Evolutionary conservation across 2,329 filamentous ascomycete species (phyloP).

Genomic region (Fusarium haematococcum): DNA sequence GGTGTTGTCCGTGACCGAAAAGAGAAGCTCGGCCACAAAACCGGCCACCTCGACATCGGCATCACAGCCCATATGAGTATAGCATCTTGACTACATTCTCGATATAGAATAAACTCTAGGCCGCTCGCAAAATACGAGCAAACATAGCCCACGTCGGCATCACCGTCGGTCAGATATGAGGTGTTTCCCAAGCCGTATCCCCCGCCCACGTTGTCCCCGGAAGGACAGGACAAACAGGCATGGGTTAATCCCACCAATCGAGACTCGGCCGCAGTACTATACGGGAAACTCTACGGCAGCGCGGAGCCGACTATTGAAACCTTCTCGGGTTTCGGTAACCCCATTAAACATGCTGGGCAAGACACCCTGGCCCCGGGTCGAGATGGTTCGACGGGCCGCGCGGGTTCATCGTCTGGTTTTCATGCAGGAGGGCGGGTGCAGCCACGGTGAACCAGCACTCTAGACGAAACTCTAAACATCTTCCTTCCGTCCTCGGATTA

Average conservation of each 20-base stretch:
- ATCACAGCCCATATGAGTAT: background rate
- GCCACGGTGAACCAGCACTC: background rate
- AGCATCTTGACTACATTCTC: background rate
- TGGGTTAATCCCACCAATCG: constrained; percentile 1
- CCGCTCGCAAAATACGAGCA: background rate
- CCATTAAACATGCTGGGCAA: background rate
- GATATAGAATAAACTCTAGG: background rate
- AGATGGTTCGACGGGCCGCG: background rate
- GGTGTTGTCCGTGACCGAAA: background rate
- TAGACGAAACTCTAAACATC: constrained; percentile 3
- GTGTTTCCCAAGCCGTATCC: background rate
- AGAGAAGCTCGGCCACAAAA: background rate
- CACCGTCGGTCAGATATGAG: background rate
- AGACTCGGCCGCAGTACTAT: background rate
- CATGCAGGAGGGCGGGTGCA: background rate
- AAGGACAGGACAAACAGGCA: background rate
- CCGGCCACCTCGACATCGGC: background rate
- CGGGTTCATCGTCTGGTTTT: constrained; percentile 2
- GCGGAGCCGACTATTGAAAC: background rate
- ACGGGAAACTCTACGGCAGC: background rate
- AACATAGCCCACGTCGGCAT: background rate
- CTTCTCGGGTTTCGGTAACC: background rate
- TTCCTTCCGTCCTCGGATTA: background rate
- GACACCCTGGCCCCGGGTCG: background rate
- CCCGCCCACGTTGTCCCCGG: background rate